phyloP scores from a whole-genome alignment of 2,329 filamentous ascomycete genomes.

The Fusarium piperis region DNA sequence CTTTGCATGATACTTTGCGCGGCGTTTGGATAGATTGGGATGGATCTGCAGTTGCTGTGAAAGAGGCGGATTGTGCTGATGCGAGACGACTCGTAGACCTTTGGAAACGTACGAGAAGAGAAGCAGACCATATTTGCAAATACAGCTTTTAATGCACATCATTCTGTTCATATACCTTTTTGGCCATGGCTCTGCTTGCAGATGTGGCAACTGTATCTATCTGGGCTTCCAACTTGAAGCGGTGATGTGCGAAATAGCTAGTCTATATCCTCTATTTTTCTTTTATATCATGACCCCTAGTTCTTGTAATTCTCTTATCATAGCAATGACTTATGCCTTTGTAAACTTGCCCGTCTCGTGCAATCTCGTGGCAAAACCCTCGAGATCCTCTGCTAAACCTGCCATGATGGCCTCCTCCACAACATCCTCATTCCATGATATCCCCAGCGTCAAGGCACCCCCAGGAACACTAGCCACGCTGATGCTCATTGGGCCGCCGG shows the following conservation, averaged over 20 bases:
- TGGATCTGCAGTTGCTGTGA: conserved; percentile 17
- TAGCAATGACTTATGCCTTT: not conserved
- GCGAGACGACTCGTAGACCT: conserved; percentile 11
- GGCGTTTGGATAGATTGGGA: conserved; percentile 46
- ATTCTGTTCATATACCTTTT: not conserved
- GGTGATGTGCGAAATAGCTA: not conserved
- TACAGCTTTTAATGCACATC: conserved; percentile 34
- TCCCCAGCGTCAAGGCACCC: conserved; percentile 52
- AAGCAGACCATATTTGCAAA: conserved; percentile 28
- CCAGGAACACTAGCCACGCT: conserved; percentile 58
- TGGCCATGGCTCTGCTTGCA: not conserved
- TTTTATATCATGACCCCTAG: not conserved
- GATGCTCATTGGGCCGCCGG: conserved; percentile 55
- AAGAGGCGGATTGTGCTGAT: conserved; percentile 23
- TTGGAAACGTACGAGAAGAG: conserved; percentile 5
- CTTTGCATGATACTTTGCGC: conserved; percentile 36
- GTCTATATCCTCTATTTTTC: not conserved
- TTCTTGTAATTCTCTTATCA: not conserved
- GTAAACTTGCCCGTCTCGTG: conserved; percentile 40
- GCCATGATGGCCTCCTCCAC: conserved; percentile 52
- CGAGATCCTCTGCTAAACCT: conserved; percentile 51
- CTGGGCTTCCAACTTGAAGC: not conserved
- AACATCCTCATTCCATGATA: conserved; percentile 60
- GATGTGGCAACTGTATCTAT: not conserved
- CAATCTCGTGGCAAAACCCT: conserved; percentile 16